phyloP scores from a whole-genome alignment of 495 filamentous ascomycete species.

The Penicillium canescens region DNA sequence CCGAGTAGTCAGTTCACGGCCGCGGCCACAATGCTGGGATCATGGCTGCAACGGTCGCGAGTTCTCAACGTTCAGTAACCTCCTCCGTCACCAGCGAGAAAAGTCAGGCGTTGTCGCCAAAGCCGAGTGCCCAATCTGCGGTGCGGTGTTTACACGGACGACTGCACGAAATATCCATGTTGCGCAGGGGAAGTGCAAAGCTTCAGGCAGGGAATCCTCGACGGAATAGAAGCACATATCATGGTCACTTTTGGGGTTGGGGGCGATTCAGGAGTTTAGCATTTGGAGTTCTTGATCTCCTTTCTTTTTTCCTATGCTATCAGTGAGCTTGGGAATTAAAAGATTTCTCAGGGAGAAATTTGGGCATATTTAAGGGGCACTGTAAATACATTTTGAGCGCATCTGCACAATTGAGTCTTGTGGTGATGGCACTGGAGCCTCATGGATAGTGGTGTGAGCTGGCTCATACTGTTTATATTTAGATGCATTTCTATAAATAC shows the following conservation, averaged over 20 bases:
- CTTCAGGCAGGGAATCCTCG: constrained; percentile 29
- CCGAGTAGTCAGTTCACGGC: constrained; percentile 70
- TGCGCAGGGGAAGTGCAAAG: constrained; percentile 86
- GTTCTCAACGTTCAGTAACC: constrained; percentile 94
- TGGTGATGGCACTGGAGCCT: too few species aligned
- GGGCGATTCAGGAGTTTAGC: constrained; percentile 1
- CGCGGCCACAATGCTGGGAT: constrained; percentile 93
- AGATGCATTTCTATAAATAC: too few species aligned
- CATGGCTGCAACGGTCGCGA: constrained; percentile 93
- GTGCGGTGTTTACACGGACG: constrained; percentile 87
- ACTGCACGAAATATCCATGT: constrained; percentile 89
- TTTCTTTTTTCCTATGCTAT: background rate
- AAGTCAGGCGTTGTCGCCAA: constrained; percentile 87
- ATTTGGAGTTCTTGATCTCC: background rate
- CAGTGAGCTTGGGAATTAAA: background rate
- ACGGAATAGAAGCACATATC: constrained; percentile 21
- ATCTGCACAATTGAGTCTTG: too few species aligned
- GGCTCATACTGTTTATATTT: too few species aligned
- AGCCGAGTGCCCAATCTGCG: constrained; percentile 82
- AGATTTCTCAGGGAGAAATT: constrained; percentile 1
- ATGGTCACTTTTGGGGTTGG: background rate
- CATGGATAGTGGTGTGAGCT: too few species aligned
- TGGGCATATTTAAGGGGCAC: background rate
- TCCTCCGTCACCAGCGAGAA: constrained; percentile 89
- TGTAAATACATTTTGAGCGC: background rate